Conservation (phyloP, 345 rosid genomes). For the Eucalyptus dawsonii region DNA sequence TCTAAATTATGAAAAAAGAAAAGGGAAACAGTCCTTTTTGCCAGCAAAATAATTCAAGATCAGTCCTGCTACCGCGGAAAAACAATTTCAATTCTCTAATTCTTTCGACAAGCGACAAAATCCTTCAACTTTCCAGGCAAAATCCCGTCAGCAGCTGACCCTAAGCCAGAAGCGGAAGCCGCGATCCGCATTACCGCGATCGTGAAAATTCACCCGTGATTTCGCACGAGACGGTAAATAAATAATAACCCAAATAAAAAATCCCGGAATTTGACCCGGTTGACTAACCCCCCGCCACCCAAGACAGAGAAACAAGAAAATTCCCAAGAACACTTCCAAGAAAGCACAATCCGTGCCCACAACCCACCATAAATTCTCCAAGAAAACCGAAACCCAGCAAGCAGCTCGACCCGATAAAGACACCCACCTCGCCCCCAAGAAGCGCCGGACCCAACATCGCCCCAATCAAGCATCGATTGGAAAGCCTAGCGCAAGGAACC, state of each 20-base stretch:
- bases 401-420: neutral
- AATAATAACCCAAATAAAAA: neutral
- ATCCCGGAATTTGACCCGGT: neutral
- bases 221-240: neutral
- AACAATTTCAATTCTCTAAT: neutral
- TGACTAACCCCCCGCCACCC: neutral
- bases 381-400: neutral
- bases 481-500: neutral
- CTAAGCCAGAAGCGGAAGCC: neutral
- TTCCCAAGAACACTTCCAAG: neutral
- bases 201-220: neutral
- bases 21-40: neutral
- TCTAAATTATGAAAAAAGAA: neutral
- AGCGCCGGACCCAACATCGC: neutral
- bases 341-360: neutral
- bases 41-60: neutral
- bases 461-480: neutral
- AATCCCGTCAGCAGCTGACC: neutral
- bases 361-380: neutral
- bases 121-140: neutral
- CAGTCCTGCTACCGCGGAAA: neutral
- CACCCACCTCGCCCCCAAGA: neutral
- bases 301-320: neutral
- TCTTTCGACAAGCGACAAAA: neutral
- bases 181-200: neutral